Conservation (phyloP, 441 rosid genomes). For the Mallotus japonicus region DNA sequence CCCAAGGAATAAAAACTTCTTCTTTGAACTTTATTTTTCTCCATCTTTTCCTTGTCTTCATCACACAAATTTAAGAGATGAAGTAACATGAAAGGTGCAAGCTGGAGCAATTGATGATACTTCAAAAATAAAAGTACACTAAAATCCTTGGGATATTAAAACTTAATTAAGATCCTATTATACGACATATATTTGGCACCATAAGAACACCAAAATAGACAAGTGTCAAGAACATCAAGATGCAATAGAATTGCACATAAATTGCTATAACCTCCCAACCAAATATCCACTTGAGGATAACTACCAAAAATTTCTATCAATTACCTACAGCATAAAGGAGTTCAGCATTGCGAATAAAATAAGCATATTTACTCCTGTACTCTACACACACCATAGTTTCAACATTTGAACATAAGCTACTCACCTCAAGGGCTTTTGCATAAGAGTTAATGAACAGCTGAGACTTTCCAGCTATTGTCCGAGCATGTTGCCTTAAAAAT, state of each 20-base stretch:
- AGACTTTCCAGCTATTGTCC: conserved; percentile 92
- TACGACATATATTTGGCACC: neutral
- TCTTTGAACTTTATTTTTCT: too few species aligned
- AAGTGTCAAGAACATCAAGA: neutral
- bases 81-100: neutral
- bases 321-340: neutral
- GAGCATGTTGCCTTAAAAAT: conserved; percentile 89
- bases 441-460: conserved; percentile 94
- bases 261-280: neutral
- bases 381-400: neutral
- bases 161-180: neutral
- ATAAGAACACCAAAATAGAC: neutral
- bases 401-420: neutral
- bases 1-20: neutral
- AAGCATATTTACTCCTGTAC: neutral
- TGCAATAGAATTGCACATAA: neutral
- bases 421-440: conserved; percentile 99
- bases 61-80: neutral
- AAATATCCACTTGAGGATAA: neutral
- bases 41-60: too few species aligned
- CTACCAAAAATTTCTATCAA: neutral
- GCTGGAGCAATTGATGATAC: neutral
- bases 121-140: neutral
- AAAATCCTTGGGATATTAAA: neutral
- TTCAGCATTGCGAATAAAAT: neutral